Evolutionary conservation across 257 asterid species (phyloP), one percentile per base, ranked within the genome.

Genomic region (Solanum acaule): DNA sequence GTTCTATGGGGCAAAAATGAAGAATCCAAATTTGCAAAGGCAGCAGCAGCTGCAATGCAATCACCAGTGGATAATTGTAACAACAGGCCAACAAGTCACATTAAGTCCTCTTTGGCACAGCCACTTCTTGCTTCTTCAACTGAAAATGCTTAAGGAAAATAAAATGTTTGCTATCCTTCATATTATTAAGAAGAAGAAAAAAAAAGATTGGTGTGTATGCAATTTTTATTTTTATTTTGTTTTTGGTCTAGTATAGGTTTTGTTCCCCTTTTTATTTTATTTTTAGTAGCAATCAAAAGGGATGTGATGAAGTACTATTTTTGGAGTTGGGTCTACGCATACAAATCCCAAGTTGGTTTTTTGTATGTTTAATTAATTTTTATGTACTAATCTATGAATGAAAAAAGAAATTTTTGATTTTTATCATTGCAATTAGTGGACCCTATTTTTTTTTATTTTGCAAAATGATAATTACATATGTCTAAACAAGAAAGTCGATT

Each of bases 1-100:
- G 99, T 96, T 11, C 92, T 97, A 10, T 97, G 99, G 99, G 99
- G 99, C 70, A 97, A 97, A 83, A 95, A 91, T 72, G 96, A 95
- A 87, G 99, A 97, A 90, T 92, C 91, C 88, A 97, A 96, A 86
- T 91, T 90, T 29, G 92, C 93, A 12, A 92, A 73, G 86, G 88
- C 89, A 79, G 46, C 91, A 49, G 92, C 86, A 14, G 91, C 90
- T 3, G 86, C 92, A 46, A 90, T 94, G 88, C 98, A 91, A 92
- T 89, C 94, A 38, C 82, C 94, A 86, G 92, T 92, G 87, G 98
- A 94, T 37, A 98, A 93, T 88, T 92, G 84, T 61, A 89, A 72
- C 93, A 89, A 59, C 91, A 88, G 93, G 63, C 71, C 90, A 49
- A 70, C 77, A 81, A 81, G 91, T 14, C 96, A 93, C 44, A 90